Conservation (phyloP, 2,329 filamentous ascomycete genomes). For the Leptographium galeiforme region DNA sequence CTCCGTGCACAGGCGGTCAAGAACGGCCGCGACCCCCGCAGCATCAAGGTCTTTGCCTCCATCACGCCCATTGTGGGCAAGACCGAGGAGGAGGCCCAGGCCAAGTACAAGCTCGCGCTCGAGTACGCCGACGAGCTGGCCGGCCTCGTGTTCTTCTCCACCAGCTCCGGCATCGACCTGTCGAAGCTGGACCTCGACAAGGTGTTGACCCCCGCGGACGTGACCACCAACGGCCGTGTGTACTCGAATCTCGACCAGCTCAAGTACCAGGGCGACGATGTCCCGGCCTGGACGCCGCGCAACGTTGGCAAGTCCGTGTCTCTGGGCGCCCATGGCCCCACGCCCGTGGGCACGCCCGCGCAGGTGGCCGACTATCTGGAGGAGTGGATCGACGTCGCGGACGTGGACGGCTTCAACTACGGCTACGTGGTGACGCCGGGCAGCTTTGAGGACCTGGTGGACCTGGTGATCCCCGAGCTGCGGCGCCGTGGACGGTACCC, state of each 20-base stretch:
- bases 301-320: slow-evolving; percentile 5
- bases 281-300: neutral
- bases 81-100: slow-evolving; percentile 11
- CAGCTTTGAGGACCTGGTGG: slow-evolving; percentile 9
- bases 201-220: slow-evolving; percentile 23
- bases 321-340: slow-evolving; percentile 3
- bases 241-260: slow-evolving; percentile 13
- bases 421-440: slow-evolving; percentile 16
- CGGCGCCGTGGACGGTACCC: slow-evolving; percentile 5
- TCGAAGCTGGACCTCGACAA: slow-evolving; percentile 22
- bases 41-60: slow-evolving; percentile 12
- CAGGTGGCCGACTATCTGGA: slow-evolving; percentile 56
- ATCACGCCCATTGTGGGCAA: slow-evolving; percentile 10
- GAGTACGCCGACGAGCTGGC: slow-evolving; percentile 14
- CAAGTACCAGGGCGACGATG: no score
- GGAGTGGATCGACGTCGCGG: slow-evolving; percentile 52
- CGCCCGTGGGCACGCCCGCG: slow-evolving; percentile 47
- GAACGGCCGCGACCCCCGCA: slow-evolving; percentile 16
- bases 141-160: slow-evolving; percentile 13
- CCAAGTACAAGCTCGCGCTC: slow-evolving; percentile 16
- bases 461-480: slow-evolving; percentile 7
- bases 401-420: slow-evolving; percentile 65
- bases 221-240: slow-evolving; percentile 18
- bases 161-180: slow-evolving; percentile 15
- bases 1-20: no score